phyloP scores from a whole-genome alignment of 768 basidiomycete species.

The Lactifluus piperatus region DNA sequence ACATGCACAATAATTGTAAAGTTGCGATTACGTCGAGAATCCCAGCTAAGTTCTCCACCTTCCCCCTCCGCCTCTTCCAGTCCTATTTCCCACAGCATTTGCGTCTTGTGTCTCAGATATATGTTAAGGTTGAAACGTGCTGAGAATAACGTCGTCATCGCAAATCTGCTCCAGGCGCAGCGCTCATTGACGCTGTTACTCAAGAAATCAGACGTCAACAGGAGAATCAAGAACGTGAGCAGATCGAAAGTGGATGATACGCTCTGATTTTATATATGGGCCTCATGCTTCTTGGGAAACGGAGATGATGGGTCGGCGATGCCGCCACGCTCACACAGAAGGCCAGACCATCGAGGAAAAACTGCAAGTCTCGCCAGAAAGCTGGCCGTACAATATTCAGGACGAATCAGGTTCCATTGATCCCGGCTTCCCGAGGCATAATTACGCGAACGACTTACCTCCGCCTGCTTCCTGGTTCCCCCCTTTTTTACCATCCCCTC shows the following conservation, averaged over 20 bases:
- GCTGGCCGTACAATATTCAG: conserved; percentile 16
- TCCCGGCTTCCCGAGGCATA: conserved; percentile 18
- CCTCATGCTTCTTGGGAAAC: conserved; percentile 15
- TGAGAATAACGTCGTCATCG: too few relatives aligned
- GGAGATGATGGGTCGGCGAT: conserved; percentile 19
- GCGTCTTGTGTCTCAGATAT: too few relatives aligned
- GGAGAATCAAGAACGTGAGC: conserved; percentile 18
- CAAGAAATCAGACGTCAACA: too few relatives aligned
- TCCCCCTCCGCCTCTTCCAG: too few relatives aligned
- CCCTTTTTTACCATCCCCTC: conserved; percentile 9
- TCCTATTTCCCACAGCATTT: too few relatives aligned
- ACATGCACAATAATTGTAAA: too few relatives aligned
- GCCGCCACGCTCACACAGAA: conserved; percentile 19
- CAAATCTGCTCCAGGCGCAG: too few relatives aligned
- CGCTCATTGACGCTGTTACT: too few relatives aligned
- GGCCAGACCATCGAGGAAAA: conserved; percentile 19
- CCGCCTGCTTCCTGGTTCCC: conserved; percentile 9
- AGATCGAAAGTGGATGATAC: conserved; percentile 16
- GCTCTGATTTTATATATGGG: conserved; percentile 17
- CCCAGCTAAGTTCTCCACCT: too few relatives aligned
- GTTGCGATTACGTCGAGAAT: too few relatives aligned
- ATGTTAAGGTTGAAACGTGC: too few relatives aligned
- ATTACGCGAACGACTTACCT: conserved; percentile 19
- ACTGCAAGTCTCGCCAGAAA: conserved; percentile 7
- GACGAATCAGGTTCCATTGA: conserved; percentile 19